Percentiles rank a stretch among this genome's conserved stretches.
Evolutionary conservation across 2,329 filamentous ascomycete genomes (phyloP).

Genomic region (Gaeumannomyces sp.): DNA sequence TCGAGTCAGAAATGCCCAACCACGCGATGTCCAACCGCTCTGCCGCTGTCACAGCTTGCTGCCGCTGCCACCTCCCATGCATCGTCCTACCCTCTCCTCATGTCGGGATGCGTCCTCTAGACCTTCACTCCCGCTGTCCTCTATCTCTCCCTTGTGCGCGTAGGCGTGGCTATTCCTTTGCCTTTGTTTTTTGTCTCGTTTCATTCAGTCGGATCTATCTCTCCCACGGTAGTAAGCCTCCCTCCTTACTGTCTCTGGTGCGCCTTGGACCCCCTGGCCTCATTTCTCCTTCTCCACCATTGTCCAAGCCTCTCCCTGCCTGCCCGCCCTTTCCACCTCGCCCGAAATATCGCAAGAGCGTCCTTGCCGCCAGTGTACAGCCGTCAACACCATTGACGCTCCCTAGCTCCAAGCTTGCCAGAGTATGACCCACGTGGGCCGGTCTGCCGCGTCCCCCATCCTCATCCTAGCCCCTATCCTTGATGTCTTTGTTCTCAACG

Average conservation of each 20-base stretch:
- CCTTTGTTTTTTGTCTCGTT: not conserved
- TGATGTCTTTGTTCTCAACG: not conserved
- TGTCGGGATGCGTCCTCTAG: not conserved
- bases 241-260: not conserved
- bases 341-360: not conserved
- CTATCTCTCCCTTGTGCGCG: not conserved
- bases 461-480: not conserved
- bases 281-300: not conserved
- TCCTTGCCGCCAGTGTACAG: not conserved
- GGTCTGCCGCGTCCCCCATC: not conserved
- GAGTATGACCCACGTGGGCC: not conserved
- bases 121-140: not conserved
- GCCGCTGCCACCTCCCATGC: not conserved
- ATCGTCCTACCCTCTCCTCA: not conserved
- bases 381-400: not conserved
- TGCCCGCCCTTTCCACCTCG: not conserved
- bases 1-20: not conserved
- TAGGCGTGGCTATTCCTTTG: not conserved
- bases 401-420: not conserved
- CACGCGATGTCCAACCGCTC: not conserved
- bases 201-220: not conserved
- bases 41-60: not conserved
- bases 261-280: not conserved
- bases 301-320: not conserved
- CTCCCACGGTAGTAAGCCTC: not conserved